Evolutionary conservation across 331 rosid genomes (phyloP).

Genomic region (Quercus tomentella): DNA sequence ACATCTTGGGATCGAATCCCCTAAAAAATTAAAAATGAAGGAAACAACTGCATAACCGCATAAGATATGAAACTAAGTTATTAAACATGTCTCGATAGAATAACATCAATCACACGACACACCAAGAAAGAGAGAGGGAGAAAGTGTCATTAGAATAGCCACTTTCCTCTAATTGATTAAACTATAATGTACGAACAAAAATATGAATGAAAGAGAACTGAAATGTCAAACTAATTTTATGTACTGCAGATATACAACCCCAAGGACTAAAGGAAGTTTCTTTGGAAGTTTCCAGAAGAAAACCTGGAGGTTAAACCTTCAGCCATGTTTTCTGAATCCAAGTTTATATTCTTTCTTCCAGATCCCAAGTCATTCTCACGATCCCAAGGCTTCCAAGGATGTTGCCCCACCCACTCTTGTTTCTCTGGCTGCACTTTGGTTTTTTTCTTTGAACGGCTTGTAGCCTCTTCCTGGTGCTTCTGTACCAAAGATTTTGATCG

Average conservation of each 20-base stretch:
- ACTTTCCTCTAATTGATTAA: neutral
- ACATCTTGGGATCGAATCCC: too few species aligned
- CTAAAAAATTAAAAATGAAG: too few species aligned
- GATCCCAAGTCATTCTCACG: constrained; percentile 84
- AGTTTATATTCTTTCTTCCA: constrained; percentile 65
- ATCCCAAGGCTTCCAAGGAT: constrained; percentile 99
- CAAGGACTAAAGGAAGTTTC: constrained; percentile 63
- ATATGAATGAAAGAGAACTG: neutral
- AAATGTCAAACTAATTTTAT: neutral
- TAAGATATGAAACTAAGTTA: neutral
- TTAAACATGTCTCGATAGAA: neutral
- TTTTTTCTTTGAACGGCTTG: constrained; percentile 59
- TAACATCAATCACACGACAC: neutral
- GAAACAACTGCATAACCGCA: neutral
- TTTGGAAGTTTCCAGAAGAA: constrained; percentile 68
- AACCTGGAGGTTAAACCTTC: constrained; percentile 73
- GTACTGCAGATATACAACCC: neutral
- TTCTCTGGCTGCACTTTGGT: constrained; percentile 45
- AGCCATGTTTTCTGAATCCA: constrained; percentile 70
- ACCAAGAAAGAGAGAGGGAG: neutral
- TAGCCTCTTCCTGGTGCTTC: constrained; percentile 57
- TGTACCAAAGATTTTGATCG: constrained; percentile 77
- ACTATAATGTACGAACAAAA: neutral
- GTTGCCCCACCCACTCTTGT: constrained; percentile 82
- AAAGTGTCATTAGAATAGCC: neutral